Evolutionary conservation across 306 rosid genomes (phyloP).

Genomic region (Lathyrus oleraceus): DNA sequence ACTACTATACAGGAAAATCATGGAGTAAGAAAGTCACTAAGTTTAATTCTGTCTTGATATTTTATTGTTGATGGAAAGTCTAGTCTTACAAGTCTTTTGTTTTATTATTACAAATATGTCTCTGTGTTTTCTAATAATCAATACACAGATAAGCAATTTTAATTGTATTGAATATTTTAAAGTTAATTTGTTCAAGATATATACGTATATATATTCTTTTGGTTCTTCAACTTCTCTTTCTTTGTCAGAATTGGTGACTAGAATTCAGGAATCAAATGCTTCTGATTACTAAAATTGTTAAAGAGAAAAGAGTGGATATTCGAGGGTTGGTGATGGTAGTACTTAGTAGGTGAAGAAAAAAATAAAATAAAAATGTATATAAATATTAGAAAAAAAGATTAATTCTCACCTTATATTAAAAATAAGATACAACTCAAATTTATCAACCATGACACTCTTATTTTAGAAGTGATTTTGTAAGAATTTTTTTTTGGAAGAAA

Average conservation of each 20-base stretch:
- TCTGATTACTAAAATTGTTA: slow-evolving; percentile 48
- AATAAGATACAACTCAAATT: too few species aligned
- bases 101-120: not conserved
- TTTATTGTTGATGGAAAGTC: not conserved
- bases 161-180: slow-evolving; percentile 41
- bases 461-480: too few species aligned
- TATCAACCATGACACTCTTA: too few species aligned
- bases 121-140: not conserved
- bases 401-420: too few species aligned
- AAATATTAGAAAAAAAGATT: too few species aligned
- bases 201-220: slow-evolving; percentile 38
- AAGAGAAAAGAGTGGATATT: slow-evolving; percentile 34
- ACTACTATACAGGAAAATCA: too few species aligned
- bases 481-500: too few species aligned
- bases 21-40: too few species aligned
- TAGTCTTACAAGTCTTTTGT: not conserved
- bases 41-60: not conserved
- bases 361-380: not conserved
- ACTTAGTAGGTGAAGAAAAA: slow-evolving; percentile 27
- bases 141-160: slow-evolving; percentile 50
- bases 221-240: slow-evolving; percentile 37
- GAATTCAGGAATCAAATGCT: slow-evolving; percentile 66
- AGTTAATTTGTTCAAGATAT: slow-evolving; percentile 39
- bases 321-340: slow-evolving; percentile 35
- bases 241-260: slow-evolving; percentile 56